Percentiles rank a stretch among this genome's conserved stretches.
These are phyloP conservation scores for Wickerhamiella domercqiae DNA, from an alignment of 805 yeast genomes.

Conservation along the genomic window DNA sequence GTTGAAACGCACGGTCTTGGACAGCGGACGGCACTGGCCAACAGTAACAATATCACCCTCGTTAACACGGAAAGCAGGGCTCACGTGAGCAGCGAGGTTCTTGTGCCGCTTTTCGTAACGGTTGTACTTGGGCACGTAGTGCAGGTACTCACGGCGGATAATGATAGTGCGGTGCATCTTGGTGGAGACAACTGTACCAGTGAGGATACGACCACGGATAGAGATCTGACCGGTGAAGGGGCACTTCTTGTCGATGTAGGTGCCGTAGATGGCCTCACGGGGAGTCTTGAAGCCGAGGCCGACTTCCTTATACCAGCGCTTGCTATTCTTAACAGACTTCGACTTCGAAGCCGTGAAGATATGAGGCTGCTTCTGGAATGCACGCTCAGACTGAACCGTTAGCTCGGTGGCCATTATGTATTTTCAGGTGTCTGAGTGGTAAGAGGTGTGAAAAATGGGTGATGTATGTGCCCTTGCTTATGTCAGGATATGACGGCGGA, in stretches of 20 bases:
- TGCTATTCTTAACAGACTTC: constrained; percentile 94
- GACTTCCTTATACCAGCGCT: constrained; percentile 99
- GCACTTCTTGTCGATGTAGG: constrained; percentile 99
- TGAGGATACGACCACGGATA: constrained; percentile 98
- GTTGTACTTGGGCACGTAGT: constrained; percentile 99
- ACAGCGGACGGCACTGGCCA: constrained; percentile 99
- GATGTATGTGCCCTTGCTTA: neutral
- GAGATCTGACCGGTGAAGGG: constrained; percentile 96
- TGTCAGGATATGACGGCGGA: no score
- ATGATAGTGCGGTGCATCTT: constrained; percentile 99
- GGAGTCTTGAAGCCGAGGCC: constrained; percentile 99
- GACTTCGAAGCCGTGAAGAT: constrained; percentile 99
- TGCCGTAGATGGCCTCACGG: constrained; percentile 93
- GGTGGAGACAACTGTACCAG: constrained; percentile 99
- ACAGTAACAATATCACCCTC: constrained; percentile 99
- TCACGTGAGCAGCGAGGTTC: constrained; percentile 98
- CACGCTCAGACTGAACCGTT: constrained; percentile 99
- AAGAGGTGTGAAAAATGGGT: neutral
- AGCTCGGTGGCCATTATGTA: constrained; percentile 88
- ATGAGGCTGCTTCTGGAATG: constrained; percentile 99
- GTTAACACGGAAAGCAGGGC: constrained; percentile 99
- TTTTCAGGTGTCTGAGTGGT: neutral
- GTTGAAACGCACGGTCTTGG: constrained; percentile 99
- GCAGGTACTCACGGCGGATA: constrained; percentile 99
- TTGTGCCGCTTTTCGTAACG: constrained; percentile 99